Evolutionary conservation across 495 filamentous ascomycete species (phyloP).

Genomic region (Parachaetomium inaequale): DNA sequence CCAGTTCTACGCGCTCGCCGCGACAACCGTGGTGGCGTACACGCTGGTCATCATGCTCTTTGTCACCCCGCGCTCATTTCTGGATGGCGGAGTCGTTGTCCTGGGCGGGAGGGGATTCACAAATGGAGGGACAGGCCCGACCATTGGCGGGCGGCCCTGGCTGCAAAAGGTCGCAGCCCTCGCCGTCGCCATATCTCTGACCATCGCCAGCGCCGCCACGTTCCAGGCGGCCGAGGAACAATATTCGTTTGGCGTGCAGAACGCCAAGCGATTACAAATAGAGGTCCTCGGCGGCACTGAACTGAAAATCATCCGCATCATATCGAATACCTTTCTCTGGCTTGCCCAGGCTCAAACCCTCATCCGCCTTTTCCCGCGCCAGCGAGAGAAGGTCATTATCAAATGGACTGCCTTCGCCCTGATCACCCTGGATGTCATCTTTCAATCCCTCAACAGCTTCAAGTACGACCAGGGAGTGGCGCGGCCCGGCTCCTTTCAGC

Average conservation of each 20-base stretch:
- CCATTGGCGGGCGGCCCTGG: slow-evolving; percentile 91
- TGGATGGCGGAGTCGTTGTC: slow-evolving; percentile 76
- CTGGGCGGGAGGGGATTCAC: slow-evolving; percentile 83
- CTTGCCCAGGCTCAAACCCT: slow-evolving; percentile 95
- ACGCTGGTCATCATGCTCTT: slow-evolving; percentile 91
- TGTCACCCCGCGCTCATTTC: slow-evolving; percentile 85
- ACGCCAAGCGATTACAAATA: slow-evolving; percentile 67
- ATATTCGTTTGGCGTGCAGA: slow-evolving; percentile 64
- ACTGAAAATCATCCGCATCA: slow-evolving; percentile 80
- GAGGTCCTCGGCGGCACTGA: slow-evolving; percentile 77
- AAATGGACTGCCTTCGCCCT: slow-evolving; percentile 96
- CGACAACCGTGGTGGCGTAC: slow-evolving; percentile 87
- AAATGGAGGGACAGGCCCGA: slow-evolving; percentile 71
- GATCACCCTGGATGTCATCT: slow-evolving; percentile 84
- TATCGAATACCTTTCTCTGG: slow-evolving; percentile 95
- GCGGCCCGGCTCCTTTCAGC: slow-evolving; percentile 68
- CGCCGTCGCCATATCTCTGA: slow-evolving; percentile 84
- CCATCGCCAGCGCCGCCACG: slow-evolving; percentile 86
- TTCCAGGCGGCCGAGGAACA: slow-evolving; percentile 77
- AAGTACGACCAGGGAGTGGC: slow-evolving; percentile 50
- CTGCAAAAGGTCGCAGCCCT: slow-evolving; percentile 92
- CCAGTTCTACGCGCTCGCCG: slow-evolving; percentile 86
- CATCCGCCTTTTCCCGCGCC: slow-evolving; percentile 90
- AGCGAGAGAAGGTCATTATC: slow-evolving; percentile 96
- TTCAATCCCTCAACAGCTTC: slow-evolving; percentile 86